Base-by-base conservation (phyloP, 2,329 filamentous ascomycete species). In the Neonectria ditissima region DNA sequence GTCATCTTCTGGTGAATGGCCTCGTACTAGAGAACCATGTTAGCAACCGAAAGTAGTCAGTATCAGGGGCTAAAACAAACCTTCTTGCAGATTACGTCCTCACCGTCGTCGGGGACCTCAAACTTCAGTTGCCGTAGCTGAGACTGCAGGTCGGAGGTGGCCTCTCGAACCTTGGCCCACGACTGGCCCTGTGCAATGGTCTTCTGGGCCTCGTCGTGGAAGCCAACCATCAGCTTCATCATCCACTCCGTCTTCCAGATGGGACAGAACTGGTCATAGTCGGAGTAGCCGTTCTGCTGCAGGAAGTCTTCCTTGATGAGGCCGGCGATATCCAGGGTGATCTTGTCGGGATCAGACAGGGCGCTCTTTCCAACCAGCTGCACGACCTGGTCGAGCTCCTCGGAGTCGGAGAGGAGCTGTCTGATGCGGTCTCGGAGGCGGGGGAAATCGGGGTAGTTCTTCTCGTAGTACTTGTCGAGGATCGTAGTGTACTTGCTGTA, bases 161-260 rank as follows among this genome's bases (percentile, higher is more conserved):
- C 89, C 75, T 99, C 96, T 71, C 95, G 90, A 59, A 99, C 91
- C 87, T 97, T 97, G 77, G 85, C 84, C 96, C 96, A 99, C 81
- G 84, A 91, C 81, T 95, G 92, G 65, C 96, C 96, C 80, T 97
- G 93, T 6, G 92, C 87, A 76, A 99, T 88, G 7, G 93, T 94
- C 88, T 97, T 98, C 80, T 98, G 95, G 24, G 93, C 91, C 84
- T 99, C 96, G 75, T 99, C 97, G 79, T 97, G 93, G 88, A 95
- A 99, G 62, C 91, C 92, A 86, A 99, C 92, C 90, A 99, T 98
- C 69, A 93, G 91, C 88, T 97, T 97, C 96, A 99, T 99, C 96
- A 99, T 98, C 91, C 96, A 99, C 80, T 97, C 92, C 0, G 96
- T 99, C 91, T 99, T 99, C 96, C 96, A 99, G 76, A 99, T 88